These are phyloP conservation scores for Lablab purpureus DNA, from an alignment of 306 rosid species.

Conservation along the genomic window DNA sequence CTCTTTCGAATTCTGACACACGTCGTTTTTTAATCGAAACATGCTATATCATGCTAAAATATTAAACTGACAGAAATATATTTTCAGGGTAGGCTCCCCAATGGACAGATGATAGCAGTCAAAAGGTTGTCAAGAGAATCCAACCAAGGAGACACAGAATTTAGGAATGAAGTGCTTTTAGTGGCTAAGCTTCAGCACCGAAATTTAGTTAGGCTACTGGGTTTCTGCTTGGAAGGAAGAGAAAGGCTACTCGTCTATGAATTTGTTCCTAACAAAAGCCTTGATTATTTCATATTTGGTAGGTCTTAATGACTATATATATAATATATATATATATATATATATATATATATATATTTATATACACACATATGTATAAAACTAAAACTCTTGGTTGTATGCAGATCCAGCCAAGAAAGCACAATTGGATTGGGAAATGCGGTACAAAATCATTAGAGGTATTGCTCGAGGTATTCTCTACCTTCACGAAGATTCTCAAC, in stretches of 20 bases:
- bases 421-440: background rate
- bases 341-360: too few relatives aligned
- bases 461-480: background rate
- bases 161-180: constrained; percentile 22
- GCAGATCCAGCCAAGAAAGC: background rate
- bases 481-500: constrained; percentile 3
- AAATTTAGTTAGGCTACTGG: constrained; percentile 17
- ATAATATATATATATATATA: too few relatives aligned
- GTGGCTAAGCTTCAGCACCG: constrained; percentile 24
- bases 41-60: background rate
- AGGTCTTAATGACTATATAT: background rate
- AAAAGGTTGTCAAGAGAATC: constrained; percentile 9
- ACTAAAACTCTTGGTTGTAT: background rate
- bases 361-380: too few relatives aligned
- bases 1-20: background rate
- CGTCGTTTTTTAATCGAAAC: background rate
- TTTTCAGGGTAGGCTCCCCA: constrained; percentile 11
- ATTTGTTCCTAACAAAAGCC: background rate
- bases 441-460: background rate
- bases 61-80: background rate
- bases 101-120: constrained; percentile 3
- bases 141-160: background rate
- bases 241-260: constrained; percentile 18
- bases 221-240: constrained; percentile 17
- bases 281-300: constrained; percentile 15